Percentiles rank a stretch among this genome's conserved stretches.
These are phyloP conservation scores for Myxozyma neglecta DNA, from an alignment of 805 yeast species.

Conservation along the genomic window DNA sequence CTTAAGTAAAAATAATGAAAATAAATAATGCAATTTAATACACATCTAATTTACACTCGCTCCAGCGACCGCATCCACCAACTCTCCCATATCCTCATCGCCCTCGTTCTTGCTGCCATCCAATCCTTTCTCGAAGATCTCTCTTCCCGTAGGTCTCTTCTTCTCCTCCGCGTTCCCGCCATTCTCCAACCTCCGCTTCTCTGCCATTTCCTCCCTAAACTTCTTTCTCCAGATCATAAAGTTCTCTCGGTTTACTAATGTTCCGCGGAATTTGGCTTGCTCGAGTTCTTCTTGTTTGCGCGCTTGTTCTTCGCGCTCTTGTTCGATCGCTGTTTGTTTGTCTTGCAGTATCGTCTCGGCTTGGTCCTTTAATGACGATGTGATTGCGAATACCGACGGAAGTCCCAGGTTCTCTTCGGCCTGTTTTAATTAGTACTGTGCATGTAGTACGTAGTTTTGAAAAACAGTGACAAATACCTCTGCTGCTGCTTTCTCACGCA, in stretches of 20 bases:
- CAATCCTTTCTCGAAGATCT: slow-evolving; percentile 86
- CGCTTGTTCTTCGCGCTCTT: slow-evolving; percentile 57
- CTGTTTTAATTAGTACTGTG: not conserved
- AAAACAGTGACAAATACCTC: slow-evolving; percentile 12
- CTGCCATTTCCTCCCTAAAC: slow-evolving; percentile 71
- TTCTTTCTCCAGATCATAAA: slow-evolving; percentile 67
- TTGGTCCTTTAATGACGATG: slow-evolving; percentile 74
- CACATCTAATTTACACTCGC: not conserved
- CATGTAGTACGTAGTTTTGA: not conserved
- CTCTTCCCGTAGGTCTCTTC: slow-evolving; percentile 76
- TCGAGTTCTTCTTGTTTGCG: slow-evolving; percentile 73
- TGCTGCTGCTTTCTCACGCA: slow-evolving; percentile 35
- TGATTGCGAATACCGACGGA: slow-evolving; percentile 83
- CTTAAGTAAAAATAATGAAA: too few relatives aligned
- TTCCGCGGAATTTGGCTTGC: slow-evolving; percentile 87
- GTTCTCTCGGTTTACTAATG: slow-evolving; percentile 80
- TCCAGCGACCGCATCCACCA: slow-evolving; percentile 2
- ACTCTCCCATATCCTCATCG: slow-evolving; percentile 39
- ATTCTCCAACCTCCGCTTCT: slow-evolving; percentile 52
- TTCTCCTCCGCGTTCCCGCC: slow-evolving; percentile 32
- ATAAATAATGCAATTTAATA: too few relatives aligned
- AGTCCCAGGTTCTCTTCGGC: slow-evolving; percentile 83
- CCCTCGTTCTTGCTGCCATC: slow-evolving; percentile 67
- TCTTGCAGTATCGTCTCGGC: slow-evolving; percentile 68
- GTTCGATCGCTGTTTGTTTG: slow-evolving; percentile 57